A percentile compares a stretch with the other conserved stretches of the same genome.
Evolutionary conservation across 2,329 filamentous ascomycete species (phyloP).

Genomic region (Colletotrichum tropicicola): DNA sequence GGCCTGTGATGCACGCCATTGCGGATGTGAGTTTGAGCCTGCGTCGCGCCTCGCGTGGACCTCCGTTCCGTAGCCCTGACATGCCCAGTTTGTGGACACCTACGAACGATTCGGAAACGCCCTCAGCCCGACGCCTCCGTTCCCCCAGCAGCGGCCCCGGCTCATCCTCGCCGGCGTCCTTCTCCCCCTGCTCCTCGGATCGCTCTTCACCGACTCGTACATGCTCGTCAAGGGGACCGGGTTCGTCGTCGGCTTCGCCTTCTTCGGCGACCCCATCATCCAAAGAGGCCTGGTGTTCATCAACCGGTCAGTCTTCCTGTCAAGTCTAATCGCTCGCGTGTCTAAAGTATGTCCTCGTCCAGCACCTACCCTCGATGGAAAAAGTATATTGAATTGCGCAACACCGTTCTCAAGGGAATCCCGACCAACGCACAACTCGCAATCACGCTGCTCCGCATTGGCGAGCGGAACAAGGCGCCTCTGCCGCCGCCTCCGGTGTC

Average conservation of each 20-base stretch:
- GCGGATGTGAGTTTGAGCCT: constrained; percentile 45
- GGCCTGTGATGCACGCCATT: constrained; percentile 72
- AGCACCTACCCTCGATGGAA: constrained; percentile 74
- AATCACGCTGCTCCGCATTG: constrained; percentile 81
- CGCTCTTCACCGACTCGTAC: constrained; percentile 65
- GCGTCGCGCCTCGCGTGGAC: accelerated
- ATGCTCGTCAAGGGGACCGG: constrained; percentile 71
- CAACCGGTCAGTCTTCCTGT: constrained; percentile 54
- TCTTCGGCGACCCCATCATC: constrained; percentile 84
- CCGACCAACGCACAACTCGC: constrained; percentile 89
- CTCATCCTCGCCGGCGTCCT: constrained; percentile 64
- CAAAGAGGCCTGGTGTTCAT: constrained; percentile 65
- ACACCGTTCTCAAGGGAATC: constrained; percentile 81
- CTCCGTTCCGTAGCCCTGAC: too few species aligned
- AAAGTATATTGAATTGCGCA: constrained; percentile 76
- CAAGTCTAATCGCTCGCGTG: constrained; percentile 24
- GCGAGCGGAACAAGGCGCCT: constrained; percentile 83
- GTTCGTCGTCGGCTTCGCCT: constrained; percentile 75
- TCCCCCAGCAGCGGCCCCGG: constrained; percentile 61
- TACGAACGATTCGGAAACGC: constrained; percentile 64
- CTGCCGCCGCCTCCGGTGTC: constrained; percentile 66
- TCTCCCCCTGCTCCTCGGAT: constrained; percentile 59
- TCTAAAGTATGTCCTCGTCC: constrained; percentile 39
- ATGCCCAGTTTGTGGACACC: constrained; percentile 47
- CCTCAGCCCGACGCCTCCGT: constrained; percentile 71